Percentiles rank a stretch among this genome's conserved stretches.
phyloP scores from a whole-genome alignment of 495 filamentous ascomycete species.

The Hypoxylon perforatum region DNA sequence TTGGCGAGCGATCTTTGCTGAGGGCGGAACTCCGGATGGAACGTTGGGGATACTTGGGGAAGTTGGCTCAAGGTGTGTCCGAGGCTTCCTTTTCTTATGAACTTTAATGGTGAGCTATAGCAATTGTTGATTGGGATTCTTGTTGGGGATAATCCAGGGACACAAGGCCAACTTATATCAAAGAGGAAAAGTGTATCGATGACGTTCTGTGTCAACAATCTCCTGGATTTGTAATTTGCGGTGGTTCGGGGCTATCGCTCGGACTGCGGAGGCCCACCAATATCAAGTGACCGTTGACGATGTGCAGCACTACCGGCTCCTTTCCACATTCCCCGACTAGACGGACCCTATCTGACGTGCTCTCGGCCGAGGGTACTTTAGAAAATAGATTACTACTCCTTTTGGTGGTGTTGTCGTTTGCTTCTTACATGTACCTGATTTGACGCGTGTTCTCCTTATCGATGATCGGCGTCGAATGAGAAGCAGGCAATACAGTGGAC shows the following conservation, averaged over 20 bases:
- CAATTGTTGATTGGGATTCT: not conserved
- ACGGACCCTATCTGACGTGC: conserved; percentile 1
- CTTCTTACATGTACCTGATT: too few relatives aligned
- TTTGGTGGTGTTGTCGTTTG: too few relatives aligned
- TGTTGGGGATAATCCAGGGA: not conserved
- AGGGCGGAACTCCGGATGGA: conserved; percentile 25
- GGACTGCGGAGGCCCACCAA: conserved; percentile 27
- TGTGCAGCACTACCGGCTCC: conserved; percentile 18
- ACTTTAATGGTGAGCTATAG: not conserved
- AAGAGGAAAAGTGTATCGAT: conserved; percentile 4
- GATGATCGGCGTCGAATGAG: not conserved
- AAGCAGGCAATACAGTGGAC: not conserved
- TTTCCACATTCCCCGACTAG: conserved; percentile 11
- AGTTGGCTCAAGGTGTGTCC: conserved; percentile 4
- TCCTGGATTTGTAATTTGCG: conserved; percentile 6
- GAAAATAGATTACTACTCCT: too few relatives aligned
- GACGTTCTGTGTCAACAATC: conserved; percentile 10
- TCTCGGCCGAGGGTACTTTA: conserved; percentile 17
- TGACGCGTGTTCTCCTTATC: conserved; percentile 7
- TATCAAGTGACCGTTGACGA: not conserved
- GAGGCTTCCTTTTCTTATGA: not conserved
- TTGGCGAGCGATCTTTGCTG: conserved; percentile 2
- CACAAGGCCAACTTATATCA: not conserved
- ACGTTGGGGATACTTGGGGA: conserved; percentile 14
- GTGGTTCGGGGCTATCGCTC: conserved; percentile 21